Evolutionary conservation across 2,329 filamentous ascomycete genomes (phyloP), one percentile per base, ranked within the genome.

Genomic region (Fusarium mangiferae): DNA sequence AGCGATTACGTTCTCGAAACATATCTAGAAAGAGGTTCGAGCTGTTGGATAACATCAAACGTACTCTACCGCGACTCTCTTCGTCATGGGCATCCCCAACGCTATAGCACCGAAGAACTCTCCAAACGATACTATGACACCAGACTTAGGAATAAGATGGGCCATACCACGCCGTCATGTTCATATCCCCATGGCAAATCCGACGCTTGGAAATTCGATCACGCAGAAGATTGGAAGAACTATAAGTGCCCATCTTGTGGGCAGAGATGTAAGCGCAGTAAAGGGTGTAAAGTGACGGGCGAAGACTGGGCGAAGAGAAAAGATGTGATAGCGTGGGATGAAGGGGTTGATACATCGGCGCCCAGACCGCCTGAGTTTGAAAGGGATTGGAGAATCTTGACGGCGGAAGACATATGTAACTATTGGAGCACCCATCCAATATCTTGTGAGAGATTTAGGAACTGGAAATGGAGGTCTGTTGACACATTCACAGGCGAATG

Each of bases 391-490:
- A 69, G 65, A 12, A 26, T 3, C 7, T 39, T 68, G 17, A 69
- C 24, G 5, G 57, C 15, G 1, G 28, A 69, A 15, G 38, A 56
- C 22, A 45, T 64, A 39, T 8, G 61, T 15, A n/a, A 39, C 26
- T 30, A 41, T 8, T 39, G 10, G 9, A 24, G 36, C 0, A 7
- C 17, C 15, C 62, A 67, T 9, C 3, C 3, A 0, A 9, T 41
- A 13, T 2, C 62, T 12, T 58, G 22, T 7, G 24, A 49, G 2
- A 68, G 49, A 0, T 63, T 63, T 14, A 33, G 28, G 2, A 63
- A 56, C 3, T 69, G 65, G 65, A 45, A 51, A 7, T 69, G 66
- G 66, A 69, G 24, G 15, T 69, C 66, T 30, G n/a, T 69, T n/a
- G 48, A 69, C 1, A 64, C 57, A 0, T 69, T 69, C 10, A 41